Conservation (phyloP, 2,329 filamentous ascomycete genomes). For the Aaosphaeria arxii region DNA sequence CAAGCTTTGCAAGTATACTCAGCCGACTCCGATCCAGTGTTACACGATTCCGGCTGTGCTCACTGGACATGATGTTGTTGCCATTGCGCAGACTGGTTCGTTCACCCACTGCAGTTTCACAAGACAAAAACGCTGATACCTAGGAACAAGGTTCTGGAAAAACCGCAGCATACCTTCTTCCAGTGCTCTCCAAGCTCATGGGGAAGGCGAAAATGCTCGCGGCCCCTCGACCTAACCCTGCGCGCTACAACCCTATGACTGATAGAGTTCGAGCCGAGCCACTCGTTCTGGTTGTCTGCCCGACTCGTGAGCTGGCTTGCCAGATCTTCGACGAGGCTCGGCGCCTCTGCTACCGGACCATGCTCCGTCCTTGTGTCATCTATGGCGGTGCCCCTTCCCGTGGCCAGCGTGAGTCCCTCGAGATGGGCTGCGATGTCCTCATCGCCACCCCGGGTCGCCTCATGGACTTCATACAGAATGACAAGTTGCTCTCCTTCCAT, state of each 20-base stretch:
- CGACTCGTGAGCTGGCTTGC: conserved; percentile 84
- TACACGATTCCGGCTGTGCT: conserved; percentile 80
- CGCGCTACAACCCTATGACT: conserved; percentile 50
- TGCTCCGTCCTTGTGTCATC: conserved; percentile 85
- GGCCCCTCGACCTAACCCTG: conserved; percentile 69
- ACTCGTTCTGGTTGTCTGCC: conserved; percentile 78
- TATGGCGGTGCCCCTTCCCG: conserved; percentile 79
- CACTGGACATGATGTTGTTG: conserved; percentile 77
- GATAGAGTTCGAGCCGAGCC: conserved; percentile 73
- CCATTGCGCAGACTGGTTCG: conserved; percentile 87
- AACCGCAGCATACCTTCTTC: conserved; percentile 88
- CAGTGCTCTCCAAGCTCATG: conserved; percentile 87
- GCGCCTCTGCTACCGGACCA: conserved; percentile 89
- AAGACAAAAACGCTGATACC: conserved; percentile 2
- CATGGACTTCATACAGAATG: conserved; percentile 75
- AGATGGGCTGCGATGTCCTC: conserved; percentile 83
- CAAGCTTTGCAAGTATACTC: conserved; percentile 64
- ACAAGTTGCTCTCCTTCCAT: conserved; percentile 65
- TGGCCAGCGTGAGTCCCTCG: conserved; percentile 69
- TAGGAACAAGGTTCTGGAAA: conserved; percentile 79
- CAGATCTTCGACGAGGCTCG: conserved; percentile 96
- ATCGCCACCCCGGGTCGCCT: conserved; percentile 87
- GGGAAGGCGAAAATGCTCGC: conserved; percentile 89
- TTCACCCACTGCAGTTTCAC: conserved; percentile 6
- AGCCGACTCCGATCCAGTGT: conserved; percentile 82